Percentiles rank a stretch among this genome's conserved stretches.
Evolutionary conservation across 106 monocot genomes (phyloP).

Genomic region (Vanilla planifolia): DNA sequence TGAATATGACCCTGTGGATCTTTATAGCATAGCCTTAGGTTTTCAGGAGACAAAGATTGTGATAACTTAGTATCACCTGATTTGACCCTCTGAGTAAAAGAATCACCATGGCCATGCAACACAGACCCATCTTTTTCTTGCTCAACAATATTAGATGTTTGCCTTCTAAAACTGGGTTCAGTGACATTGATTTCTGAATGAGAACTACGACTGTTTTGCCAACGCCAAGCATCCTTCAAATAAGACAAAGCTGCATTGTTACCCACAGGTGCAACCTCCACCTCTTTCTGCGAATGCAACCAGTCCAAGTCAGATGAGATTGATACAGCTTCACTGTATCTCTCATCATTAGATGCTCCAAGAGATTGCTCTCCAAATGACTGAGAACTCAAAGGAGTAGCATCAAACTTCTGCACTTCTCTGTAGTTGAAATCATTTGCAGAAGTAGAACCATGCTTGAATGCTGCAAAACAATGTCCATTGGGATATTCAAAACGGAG

Average conservation of each 20-base stretch:
- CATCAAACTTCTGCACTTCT: conserved; percentile 29
- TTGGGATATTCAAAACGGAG: not conserved
- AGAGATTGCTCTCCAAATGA: conserved; percentile 22
- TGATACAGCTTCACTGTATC: conserved; percentile 17
- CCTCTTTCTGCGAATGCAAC: conserved; percentile 24
- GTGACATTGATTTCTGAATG: conserved; percentile 21
- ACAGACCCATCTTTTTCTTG: conserved; percentile 16
- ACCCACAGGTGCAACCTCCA: conserved; percentile 19
- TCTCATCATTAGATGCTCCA: conserved; percentile 21
- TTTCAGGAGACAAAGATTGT: conserved; percentile 57
- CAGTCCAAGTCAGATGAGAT: conserved; percentile 16
- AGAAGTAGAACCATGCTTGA: conserved; percentile 9
- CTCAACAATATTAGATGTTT: conserved; percentile 26
- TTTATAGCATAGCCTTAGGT: conserved; percentile 65
- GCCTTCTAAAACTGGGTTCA: conserved; percentile 19
- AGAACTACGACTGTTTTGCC: conserved; percentile 16
- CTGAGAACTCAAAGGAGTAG: conserved; percentile 35
- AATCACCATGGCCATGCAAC: conserved; percentile 14
- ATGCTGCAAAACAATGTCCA: conserved; percentile 13
- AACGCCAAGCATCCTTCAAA: conserved; percentile 18
- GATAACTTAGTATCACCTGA: conserved; percentile 24
- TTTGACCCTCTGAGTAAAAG: conserved; percentile 25
- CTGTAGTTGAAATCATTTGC: conserved; percentile 11
- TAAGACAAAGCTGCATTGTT: conserved; percentile 14
- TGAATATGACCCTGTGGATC: conserved; percentile 97